phyloP scores from a whole-genome alignment of 2,329 filamentous ascomycete genomes.

The Botrytis hyacinthi region DNA sequence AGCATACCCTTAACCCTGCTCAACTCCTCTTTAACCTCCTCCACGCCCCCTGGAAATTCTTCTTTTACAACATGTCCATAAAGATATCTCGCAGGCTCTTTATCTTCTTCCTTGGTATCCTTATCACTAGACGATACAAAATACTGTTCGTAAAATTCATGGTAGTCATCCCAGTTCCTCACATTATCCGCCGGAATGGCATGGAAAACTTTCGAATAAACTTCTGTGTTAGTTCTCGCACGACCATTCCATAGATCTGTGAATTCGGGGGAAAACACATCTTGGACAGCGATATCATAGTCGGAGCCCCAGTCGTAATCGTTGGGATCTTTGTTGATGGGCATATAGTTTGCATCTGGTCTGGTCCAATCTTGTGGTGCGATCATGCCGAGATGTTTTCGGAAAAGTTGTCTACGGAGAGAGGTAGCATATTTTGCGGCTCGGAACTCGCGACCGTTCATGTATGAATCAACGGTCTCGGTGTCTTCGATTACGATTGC shows the following conservation, averaged over 20 bases:
- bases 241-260: conserved; percentile 69
- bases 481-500: conserved; percentile 85
- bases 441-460: conserved; percentile 70
- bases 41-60: conserved; percentile 70
- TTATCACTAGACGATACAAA: conserved; percentile 58
- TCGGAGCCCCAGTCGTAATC: conserved; percentile 69
- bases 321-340: conserved; percentile 69
- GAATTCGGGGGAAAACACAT: conserved; percentile 70
- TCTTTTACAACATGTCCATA: conserved; percentile 86
- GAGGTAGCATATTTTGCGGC: conserved; percentile 76
- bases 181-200: conserved; percentile 68
- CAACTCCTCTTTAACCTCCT: conserved; percentile 70
- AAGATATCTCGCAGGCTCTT: conserved; percentile 60
- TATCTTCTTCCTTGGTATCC: conserved; percentile 39
- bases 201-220: conserved; percentile 81
- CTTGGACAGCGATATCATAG: conserved; percentile 66
- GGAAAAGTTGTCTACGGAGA: conserved; percentile 81
- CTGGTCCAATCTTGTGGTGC: conserved; percentile 68
- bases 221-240: conserved; percentile 74
- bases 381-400: conserved; percentile 85
- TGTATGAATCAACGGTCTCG: conserved; percentile 64
- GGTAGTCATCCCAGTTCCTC: conserved; percentile 69
- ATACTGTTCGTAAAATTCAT: conserved; percentile 65
- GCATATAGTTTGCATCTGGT: conserved; percentile 72
- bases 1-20: conserved; percentile 65